Evolutionary conservation across 495 filamentous ascomycete genomes (phyloP).

Genomic region (Aspergillus sparsus): DNA sequence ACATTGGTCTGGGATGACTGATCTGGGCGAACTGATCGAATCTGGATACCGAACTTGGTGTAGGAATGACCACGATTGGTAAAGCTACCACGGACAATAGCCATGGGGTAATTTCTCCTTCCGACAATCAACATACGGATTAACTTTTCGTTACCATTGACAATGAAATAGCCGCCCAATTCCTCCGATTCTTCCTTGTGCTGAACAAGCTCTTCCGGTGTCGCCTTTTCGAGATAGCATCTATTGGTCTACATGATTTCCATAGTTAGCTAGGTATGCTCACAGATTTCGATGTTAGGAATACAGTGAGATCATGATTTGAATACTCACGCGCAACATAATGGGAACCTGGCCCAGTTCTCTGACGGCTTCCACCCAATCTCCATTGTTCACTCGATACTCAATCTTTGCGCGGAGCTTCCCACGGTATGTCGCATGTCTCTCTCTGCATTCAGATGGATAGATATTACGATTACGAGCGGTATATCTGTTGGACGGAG

Average conservation of each 20-base stretch:
- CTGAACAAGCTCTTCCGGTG: conserved; percentile 76
- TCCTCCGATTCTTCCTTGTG: conserved; percentile 93
- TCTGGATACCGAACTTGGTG: conserved; percentile 84
- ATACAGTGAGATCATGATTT: background rate
- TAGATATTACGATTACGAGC: conserved; percentile 77
- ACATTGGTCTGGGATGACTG: conserved; percentile 98
- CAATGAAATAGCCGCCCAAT: conserved; percentile 83
- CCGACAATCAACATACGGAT: conserved; percentile 89
- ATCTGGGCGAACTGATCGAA: conserved; percentile 88
- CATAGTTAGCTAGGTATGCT: background rate
- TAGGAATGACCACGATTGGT: conserved; percentile 79
- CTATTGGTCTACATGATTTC: conserved; percentile 64
- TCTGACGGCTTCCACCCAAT: conserved; percentile 73
- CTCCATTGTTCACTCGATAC: conserved; percentile 80
- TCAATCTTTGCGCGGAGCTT: conserved; percentile 78
- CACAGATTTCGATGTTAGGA: background rate
- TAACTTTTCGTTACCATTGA: conserved; percentile 77
- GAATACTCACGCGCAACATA: conserved; percentile 75
- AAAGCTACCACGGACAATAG: conserved; percentile 88
- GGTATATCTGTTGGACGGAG: conserved; percentile 75
- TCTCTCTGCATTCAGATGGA: conserved; percentile 90
- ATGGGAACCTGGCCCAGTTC: conserved; percentile 89
- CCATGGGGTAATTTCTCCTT: conserved; percentile 90
- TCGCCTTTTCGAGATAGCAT: conserved; percentile 84
- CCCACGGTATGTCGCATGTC: conserved; percentile 88